Evolutionary conservation across 768 basidiomycete genomes (phyloP).

Genomic region (Daedalea quercina): DNA sequence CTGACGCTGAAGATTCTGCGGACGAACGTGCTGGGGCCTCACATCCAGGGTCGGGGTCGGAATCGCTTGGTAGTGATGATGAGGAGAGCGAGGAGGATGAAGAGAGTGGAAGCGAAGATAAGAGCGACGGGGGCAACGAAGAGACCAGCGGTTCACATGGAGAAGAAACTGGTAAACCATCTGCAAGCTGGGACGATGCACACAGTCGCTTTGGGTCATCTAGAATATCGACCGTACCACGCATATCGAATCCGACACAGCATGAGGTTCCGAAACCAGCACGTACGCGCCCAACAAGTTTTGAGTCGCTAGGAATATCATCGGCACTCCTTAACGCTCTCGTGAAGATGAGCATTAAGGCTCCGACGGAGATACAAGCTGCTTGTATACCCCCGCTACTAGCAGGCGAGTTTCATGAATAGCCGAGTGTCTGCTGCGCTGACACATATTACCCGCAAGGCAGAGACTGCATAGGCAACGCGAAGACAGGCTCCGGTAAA

Average conservation of each 20-base stretch:
- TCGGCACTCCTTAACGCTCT: conserved; percentile 57
- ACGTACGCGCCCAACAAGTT: conserved; percentile 26
- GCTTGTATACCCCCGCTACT: conserved; percentile 89
- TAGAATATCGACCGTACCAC: conserved; percentile 17
- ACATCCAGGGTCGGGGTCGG: conserved; percentile 1
- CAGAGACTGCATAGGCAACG: conserved; percentile 94
- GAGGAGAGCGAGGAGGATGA: no score
- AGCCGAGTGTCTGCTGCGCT: not conserved
- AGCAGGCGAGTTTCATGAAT: conserved; percentile 42
- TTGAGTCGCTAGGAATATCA: conserved; percentile 55
- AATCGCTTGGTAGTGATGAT: conserved; percentile 15
- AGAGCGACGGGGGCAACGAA: no score
- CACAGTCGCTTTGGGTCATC: conserved; percentile 12
- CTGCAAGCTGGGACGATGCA: not conserved
- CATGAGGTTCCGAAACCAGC: not conserved
- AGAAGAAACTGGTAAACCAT: not conserved
- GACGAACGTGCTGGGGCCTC: conserved; percentile 4
- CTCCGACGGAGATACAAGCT: conserved; percentile 82
- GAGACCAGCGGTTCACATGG: not conserved
- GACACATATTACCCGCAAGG: conserved; percentile 40
- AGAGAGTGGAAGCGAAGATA: conserved; percentile 3
- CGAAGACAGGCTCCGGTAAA: conserved; percentile 97
- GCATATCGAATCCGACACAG: conserved; percentile 5
- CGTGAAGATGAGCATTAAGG: conserved; percentile 73
- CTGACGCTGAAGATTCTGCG: conserved; percentile 15